phyloP scores from a whole-genome alignment of 1,139 yeast genomes.

The Yamadazyma kanchanaburiensis region DNA sequence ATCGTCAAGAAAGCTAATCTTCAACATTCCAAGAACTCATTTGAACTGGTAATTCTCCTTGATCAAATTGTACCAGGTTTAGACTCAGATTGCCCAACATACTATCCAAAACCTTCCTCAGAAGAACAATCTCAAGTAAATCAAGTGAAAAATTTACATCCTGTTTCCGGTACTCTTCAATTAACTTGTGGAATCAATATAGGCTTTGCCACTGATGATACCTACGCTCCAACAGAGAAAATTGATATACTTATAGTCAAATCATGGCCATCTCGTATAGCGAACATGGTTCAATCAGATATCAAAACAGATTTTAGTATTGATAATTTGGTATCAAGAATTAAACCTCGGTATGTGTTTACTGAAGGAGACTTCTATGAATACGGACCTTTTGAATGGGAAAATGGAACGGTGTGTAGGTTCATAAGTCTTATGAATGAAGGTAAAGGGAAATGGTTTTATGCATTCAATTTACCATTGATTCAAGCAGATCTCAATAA shows the following conservation, averaged over 20 bases:
- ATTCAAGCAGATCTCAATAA: slow-evolving; percentile 9
- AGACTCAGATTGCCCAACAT: slow-evolving; percentile 4
- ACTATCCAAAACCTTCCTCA: slow-evolving; percentile 14
- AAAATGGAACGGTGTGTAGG: slow-evolving; percentile 40
- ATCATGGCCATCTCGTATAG: slow-evolving; percentile 58
- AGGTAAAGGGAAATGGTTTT: slow-evolving; percentile 67
- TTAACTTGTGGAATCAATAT: slow-evolving; percentile 44
- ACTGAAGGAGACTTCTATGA: slow-evolving; percentile 55
- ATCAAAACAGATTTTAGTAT: slow-evolving; percentile 28
- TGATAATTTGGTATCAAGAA: slow-evolving; percentile 41
- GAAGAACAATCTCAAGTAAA: slow-evolving; percentile 5
- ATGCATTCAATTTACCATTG: slow-evolving; percentile 54
- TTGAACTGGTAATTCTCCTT: slow-evolving; percentile 50
- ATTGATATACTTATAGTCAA: slow-evolving; percentile 58
- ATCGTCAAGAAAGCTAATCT: slow-evolving; percentile 47
- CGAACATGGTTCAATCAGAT: slow-evolving; percentile 15
- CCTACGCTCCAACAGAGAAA: slow-evolving; percentile 15
- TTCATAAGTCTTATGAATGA: slow-evolving; percentile 63
- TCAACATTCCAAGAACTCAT: slow-evolving; percentile 56
- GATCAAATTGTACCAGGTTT: slow-evolving; percentile 25
- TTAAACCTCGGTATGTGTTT: slow-evolving; percentile 66
- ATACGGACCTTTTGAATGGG: slow-evolving; percentile 58
- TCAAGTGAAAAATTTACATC: slow-evolving; percentile 1
- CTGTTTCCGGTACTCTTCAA: slow-evolving; percentile 21
- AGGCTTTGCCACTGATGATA: slow-evolving; percentile 38